Base-by-base conservation (phyloP, 1,284 basidiomycete genomes). In the Cryptococcus depauperatus region DNA sequence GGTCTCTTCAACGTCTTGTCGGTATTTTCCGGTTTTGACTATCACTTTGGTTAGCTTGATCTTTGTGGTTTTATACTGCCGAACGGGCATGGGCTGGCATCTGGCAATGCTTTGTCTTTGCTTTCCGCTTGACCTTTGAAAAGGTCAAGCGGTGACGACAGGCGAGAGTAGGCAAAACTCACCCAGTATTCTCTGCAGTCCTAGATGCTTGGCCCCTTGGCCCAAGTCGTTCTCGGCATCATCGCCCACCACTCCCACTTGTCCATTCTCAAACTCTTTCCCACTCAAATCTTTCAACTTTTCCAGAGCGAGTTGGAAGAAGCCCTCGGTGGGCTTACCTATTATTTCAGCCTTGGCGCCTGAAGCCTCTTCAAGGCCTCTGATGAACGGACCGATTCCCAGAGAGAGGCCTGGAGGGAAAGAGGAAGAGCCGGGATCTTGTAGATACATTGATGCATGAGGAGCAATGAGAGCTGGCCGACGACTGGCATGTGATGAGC, bases 381-480 rank as follows among this genome's bases (percentile, higher is more conserved):
- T 59, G 4, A 85, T 76, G 55, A 84, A 85, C 0, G 82, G 79
- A 1, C 83, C 83, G 0, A 80, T 79, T 1, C 83, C 83, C 11
- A 85, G 71, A 1, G 78, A 80, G 4, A 84, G 71, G 2, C 70
- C 70, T 0, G 73, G 75, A 27, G 77, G 74, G 23, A 74, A 57
- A 45, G 74, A 61, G 5, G 57, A 52, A 1, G 67, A 62, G 21
- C 78, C 62, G 53, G 77, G 78, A 34, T 73, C 73, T 11, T 78
- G 78, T 44, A 76, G 73, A 63, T 80, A 81, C 1, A 79, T 77
- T 0, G 79, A 77, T 18, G 52, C 55, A 42, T 68, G 65, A 5
- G 65, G 65, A 5, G 64, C 65, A 38, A 68, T 62, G 38, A 68
- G 56, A 22, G 82, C 75, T 26, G 44, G 10, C 25, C 11, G 29